A percentile compares a stretch with the other conserved stretches of the same genome.
Evolutionary conservation across 2,329 filamentous ascomycete genomes (phyloP).

Genomic region (Arachnopeziza araneosa): DNA sequence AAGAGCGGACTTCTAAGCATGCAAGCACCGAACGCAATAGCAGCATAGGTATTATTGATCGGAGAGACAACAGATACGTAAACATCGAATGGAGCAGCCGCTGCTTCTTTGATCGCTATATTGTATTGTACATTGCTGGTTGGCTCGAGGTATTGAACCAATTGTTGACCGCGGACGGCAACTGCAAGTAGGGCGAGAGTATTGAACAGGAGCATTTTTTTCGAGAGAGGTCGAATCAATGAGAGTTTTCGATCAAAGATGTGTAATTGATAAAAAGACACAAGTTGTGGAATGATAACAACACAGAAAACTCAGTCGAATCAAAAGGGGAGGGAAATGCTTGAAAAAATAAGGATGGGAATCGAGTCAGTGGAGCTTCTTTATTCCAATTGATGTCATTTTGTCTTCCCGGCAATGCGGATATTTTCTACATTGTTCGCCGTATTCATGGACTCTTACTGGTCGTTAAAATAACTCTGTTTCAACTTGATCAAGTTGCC

Average conservation of each 20-base stretch:
- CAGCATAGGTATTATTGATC: slow-evolving; percentile 6
- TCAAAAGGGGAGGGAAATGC: not conserved
- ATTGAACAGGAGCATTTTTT: slow-evolving; percentile 1
- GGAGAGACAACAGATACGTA: slow-evolving; percentile 7
- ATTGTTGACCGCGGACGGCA: not conserved
- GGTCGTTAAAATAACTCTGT: not conserved
- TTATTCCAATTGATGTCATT: not conserved
- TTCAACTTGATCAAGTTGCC: not conserved
- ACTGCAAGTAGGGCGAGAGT: slow-evolving; percentile 6
- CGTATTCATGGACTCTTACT: not conserved
- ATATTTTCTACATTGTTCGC: not conserved
- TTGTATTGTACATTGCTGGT: slow-evolving; percentile 6
- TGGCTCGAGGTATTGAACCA: slow-evolving; percentile 2
- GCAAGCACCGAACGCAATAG: slow-evolving; percentile 10
- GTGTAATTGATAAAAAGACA: not conserved
- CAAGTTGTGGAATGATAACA: not conserved
- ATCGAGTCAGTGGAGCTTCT: not conserved
- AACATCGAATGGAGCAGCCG: slow-evolving; percentile 9
- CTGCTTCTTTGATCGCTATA: slow-evolving; percentile 6
- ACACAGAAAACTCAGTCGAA: not conserved
- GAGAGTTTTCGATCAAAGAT: not conserved
- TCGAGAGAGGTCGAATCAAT: not conserved
- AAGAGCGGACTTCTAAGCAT: slow-evolving; percentile 11
- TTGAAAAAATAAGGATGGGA: not conserved
- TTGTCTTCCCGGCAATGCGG: not conserved